Evolutionary conservation across 805 yeast species (phyloP).

Genomic region (Torulaspora microellipsoides): DNA sequence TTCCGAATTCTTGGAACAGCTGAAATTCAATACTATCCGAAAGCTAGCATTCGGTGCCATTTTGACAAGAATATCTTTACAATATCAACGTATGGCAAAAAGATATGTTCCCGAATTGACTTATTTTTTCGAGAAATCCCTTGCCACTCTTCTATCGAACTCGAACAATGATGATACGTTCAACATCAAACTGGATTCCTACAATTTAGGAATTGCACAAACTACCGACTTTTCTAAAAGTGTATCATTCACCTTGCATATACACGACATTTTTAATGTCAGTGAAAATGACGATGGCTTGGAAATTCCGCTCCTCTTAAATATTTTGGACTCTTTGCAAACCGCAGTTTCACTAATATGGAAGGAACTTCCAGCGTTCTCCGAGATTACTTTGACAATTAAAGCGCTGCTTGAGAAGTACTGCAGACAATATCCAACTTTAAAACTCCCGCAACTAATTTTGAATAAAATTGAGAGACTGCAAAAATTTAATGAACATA

Average conservation of each 20-base stretch:
- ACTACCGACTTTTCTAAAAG: conserved; percentile 8
- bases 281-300: conserved; percentile 17
- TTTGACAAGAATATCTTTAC: conserved; percentile 57
- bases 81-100: conserved; percentile 76
- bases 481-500: conserved; percentile 48
- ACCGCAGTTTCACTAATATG: conserved; percentile 40
- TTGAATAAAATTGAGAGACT: conserved; percentile 47
- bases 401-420: conserved; percentile 40
- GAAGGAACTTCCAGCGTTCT: conserved; percentile 58
- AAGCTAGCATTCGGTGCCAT: conserved; percentile 57
- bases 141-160: conserved; percentile 38
- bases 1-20: conserved; percentile 61
- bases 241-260: conserved; percentile 11
- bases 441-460: conserved; percentile 34
- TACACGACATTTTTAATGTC: conserved; percentile 26
- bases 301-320: conserved; percentile 25
- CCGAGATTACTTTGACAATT: conserved; percentile 54
- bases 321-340: conserved; percentile 33
- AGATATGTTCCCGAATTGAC: conserved; percentile 78
- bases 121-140: conserved; percentile 50
- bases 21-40: conserved; percentile 38
- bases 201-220: conserved; percentile 16
- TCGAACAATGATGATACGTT: conserved; percentile 4
- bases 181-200: conserved; percentile 24
- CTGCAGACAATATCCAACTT: conserved; percentile 35